These are phyloP conservation scores for Backusella morwellensis DNA, from an alignment of 192 early-diverging fungal species.

Conservation along the genomic window DNA sequence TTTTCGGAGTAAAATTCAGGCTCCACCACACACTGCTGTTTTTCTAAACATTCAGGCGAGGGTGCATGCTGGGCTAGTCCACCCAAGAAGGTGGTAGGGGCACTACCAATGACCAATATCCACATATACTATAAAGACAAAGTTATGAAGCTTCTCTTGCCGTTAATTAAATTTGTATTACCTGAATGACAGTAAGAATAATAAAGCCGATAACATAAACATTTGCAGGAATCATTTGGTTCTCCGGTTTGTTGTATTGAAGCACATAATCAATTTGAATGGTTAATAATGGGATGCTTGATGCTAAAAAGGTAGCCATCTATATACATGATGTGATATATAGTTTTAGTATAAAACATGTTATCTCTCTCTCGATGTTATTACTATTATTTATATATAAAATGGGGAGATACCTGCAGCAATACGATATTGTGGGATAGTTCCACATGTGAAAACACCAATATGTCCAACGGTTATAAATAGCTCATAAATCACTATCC, in stretches of 20 bases:
- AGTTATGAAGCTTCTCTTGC: neutral
- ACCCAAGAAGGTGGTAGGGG: constrained; percentile 46
- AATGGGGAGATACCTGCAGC: constrained; percentile 26
- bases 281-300: constrained; percentile 25
- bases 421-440: constrained; percentile 22
- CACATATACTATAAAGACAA: constrained; percentile 46
- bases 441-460: constrained; percentile 7
- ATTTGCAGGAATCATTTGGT: neutral
- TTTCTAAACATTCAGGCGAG: neutral
- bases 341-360: neutral
- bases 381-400: neutral
- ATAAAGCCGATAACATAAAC: constrained; percentile 23
- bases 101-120: constrained; percentile 68
- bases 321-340: neutral
- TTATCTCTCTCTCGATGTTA: neutral
- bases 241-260: neutral
- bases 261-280: constrained; percentile 16
- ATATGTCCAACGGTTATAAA: constrained; percentile 19
- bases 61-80: neutral
- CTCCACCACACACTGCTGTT: neutral
- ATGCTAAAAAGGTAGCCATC: constrained; percentile 28
- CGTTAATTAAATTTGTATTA: neutral
- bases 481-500: constrained; percentile 34
- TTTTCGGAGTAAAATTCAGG: neutral
- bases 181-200: constrained; percentile 30